These are phyloP conservation scores for Middelhovenomyces tepae DNA, from an alignment of 805 yeast species.

Conservation along the genomic window DNA sequence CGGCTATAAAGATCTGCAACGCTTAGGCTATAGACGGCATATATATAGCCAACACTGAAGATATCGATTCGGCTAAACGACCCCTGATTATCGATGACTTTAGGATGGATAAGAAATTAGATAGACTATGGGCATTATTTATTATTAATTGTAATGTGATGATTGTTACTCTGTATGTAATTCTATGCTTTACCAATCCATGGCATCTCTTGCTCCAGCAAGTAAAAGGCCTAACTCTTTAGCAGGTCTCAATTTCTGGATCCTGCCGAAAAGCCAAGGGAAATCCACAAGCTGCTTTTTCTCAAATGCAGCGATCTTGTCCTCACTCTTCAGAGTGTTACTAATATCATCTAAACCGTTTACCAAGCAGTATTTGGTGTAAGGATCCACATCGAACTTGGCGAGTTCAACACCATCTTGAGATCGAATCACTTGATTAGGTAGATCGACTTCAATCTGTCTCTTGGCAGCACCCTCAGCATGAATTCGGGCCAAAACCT, in stretches of 20 bases:
- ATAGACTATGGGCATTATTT: no score
- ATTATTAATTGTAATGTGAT: no score
- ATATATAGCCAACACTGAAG: no score
- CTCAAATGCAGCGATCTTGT: conserved; percentile 63
- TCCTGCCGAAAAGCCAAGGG: conserved; percentile 36
- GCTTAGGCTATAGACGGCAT: no score
- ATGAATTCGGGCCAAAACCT: conserved; percentile 61
- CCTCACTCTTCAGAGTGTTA: conserved; percentile 79
- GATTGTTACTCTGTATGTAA: no score
- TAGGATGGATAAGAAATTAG: no score
- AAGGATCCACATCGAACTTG: conserved; percentile 75
- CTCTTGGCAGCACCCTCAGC: conserved; percentile 60
- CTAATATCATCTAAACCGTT: conserved; percentile 95
- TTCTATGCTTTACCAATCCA: no score
- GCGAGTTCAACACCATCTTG: conserved; percentile 57
- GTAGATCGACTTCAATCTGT: conserved; percentile 67
- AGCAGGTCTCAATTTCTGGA: conserved; percentile 5
- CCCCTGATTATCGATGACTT: no score
- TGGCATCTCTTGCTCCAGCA: conserved; percentile 5
- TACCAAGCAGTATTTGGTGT: conserved; percentile 84
- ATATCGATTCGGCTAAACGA: no score
- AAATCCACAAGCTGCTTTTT: conserved; percentile 61
- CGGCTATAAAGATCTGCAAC: no score
- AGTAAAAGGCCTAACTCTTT: conserved; percentile 4
- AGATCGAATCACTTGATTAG: conserved; percentile 65